A percentile compares a stretch with the other conserved stretches of the same genome.
Conservation (phyloP, 208 protist species). For the Leishmania lainsoni region DNA sequence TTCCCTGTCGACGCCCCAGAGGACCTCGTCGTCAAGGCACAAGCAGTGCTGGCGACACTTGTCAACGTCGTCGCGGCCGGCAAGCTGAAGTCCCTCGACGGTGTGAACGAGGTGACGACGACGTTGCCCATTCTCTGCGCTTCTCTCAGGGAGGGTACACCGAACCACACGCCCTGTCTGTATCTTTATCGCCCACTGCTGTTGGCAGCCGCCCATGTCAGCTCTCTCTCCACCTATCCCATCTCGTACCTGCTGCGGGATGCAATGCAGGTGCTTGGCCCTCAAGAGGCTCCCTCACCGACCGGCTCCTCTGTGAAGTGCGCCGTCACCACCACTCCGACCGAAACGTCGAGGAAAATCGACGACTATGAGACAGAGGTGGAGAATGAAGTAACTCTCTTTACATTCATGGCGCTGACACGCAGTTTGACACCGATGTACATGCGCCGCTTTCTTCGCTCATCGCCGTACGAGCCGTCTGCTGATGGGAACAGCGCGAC, state of each 20-base stretch:
- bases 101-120: constrained; percentile 45
- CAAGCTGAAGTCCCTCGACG: constrained; percentile 30
- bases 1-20: constrained; percentile 44
- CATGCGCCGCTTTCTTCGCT: constrained; percentile 52
- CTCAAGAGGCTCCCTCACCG: neutral
- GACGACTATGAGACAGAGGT: neutral
- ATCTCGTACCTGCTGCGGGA: constrained; percentile 46
- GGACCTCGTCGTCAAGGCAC: constrained; percentile 32
- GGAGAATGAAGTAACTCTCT: constrained; percentile 46
- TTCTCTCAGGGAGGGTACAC: constrained; percentile 56
- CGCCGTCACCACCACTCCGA: neutral
- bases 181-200: constrained; percentile 50
- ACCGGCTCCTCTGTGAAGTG: neutral
- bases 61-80: constrained; percentile 9
- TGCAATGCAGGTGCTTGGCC: constrained; percentile 40
- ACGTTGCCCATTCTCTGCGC: constrained; percentile 80
- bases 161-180: constrained; percentile 43
- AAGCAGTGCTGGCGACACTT: constrained; percentile 22
- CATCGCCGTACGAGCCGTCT: constrained; percentile 2
- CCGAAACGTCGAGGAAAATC: neutral
- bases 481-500: neutral
- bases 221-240: constrained; percentile 59
- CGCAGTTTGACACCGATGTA: constrained; percentile 43
- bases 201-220: constrained; percentile 35
- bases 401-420: constrained; percentile 45